phyloP scores from a whole-genome alignment of 768 basidiomycete species.

The Mycena albidolilacea region DNA sequence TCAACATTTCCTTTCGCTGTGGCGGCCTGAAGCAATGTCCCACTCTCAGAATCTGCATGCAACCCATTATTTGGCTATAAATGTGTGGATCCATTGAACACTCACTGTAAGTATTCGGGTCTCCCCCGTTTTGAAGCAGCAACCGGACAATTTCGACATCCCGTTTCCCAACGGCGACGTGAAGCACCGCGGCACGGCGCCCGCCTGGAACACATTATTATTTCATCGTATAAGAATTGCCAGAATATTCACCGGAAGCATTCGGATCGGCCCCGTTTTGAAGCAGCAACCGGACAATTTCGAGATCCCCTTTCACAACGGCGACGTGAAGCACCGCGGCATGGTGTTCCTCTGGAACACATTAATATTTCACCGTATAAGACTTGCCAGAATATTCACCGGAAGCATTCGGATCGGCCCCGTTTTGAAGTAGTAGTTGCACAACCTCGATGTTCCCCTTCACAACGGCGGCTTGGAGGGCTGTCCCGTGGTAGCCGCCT shows the following conservation, averaged over 20 bases:
- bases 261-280: constrained; percentile 1
- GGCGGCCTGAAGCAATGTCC: constrained; percentile 1
- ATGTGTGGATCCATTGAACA: not conserved
- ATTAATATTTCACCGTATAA: not conserved
- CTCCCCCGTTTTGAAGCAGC: constrained; percentile 1
- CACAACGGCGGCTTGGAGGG: not conserved
- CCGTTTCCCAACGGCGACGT: not conserved
- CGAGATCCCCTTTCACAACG: not conserved
- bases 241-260: not conserved
- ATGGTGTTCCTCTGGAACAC: not conserved
- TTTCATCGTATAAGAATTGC: not conserved
- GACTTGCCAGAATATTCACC: constrained; percentile 1
- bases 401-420: not conserved
- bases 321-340: not conserved
- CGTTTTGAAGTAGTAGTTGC: constrained; percentile 1
- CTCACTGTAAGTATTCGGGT: not conserved
- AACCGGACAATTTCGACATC: not conserved
- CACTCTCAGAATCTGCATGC: not conserved
- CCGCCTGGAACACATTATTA: not conserved
- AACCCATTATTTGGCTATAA: not conserved
- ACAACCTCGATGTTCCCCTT: not conserved
- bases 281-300: not conserved
- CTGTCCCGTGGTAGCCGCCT: not conserved
- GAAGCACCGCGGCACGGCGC: too few species aligned
- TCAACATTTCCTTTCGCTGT: not conserved